Evolutionary conservation across 768 basidiomycete species (phyloP).

Genomic region (Gyrodon lividus): DNA sequence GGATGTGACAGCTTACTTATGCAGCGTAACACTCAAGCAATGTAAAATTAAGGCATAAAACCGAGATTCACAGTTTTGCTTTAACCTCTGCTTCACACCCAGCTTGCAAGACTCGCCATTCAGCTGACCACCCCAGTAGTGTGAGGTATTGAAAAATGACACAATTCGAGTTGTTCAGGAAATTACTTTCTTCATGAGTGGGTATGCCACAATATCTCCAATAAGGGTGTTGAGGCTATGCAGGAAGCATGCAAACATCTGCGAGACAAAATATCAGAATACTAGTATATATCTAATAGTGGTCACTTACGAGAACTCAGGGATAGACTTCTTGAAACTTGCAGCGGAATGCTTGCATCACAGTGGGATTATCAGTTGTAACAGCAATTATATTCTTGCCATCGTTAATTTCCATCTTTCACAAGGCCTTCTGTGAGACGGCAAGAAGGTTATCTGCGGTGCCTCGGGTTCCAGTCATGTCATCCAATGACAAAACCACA

Average conservation of each 20-base stretch:
- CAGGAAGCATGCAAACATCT: constrained; percentile 4
- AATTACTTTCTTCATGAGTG: constrained; percentile 20
- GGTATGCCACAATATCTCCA: constrained; percentile 4
- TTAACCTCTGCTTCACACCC: constrained; percentile 13
- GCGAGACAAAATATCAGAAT: background rate
- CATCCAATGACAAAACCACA: constrained; percentile 22
- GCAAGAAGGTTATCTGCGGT: constrained; percentile 12
- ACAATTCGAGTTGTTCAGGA: constrained; percentile 17
- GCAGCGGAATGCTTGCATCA: constrained; percentile 24
- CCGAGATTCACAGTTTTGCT: constrained; percentile 23
- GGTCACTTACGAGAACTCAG: background rate
- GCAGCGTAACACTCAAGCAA: constrained; percentile 13
- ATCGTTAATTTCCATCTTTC: constrained; percentile 18
- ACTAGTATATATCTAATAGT: background rate
- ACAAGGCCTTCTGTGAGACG: constrained; percentile 12
- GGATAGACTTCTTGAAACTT: constrained; percentile 5
- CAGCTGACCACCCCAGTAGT: constrained; percentile 34
- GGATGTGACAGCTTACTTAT: constrained; percentile 8
- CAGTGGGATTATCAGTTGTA: constrained; percentile 32
- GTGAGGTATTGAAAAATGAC: constrained; percentile 26
- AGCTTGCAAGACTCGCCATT: constrained; percentile 12
- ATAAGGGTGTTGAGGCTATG: constrained; percentile 3
- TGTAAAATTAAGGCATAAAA: constrained; percentile 28
- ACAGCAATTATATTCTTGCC: constrained; percentile 23
- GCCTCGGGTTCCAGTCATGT: constrained; percentile 27